A percentile compares a stretch with the other conserved stretches of the same genome.
Conservation (phyloP, 2,329 filamentous ascomycete species). For the Hypoxylon sp. region DNA sequence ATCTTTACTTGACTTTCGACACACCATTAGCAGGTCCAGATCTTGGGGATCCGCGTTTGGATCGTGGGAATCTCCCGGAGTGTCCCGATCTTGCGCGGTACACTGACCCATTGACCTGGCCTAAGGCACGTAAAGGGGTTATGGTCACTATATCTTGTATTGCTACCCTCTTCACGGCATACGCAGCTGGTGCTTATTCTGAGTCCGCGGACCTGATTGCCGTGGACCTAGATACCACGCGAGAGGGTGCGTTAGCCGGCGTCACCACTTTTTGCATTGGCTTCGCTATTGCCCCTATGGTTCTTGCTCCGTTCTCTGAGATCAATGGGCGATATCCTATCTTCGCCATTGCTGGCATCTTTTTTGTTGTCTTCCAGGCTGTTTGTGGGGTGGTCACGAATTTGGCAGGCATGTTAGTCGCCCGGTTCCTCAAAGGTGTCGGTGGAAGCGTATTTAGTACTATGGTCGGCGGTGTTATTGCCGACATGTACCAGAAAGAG, state of each 20-base stretch:
- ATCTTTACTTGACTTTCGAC: conserved; percentile 74
- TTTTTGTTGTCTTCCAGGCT: conserved; percentile 80
- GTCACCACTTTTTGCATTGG: conserved; percentile 87
- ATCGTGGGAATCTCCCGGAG: conserved; percentile 62
- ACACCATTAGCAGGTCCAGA: conserved; percentile 68
- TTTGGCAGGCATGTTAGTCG: conserved; percentile 80
- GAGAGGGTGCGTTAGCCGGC: conserved; percentile 77
- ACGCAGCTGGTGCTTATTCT: conserved; percentile 84
- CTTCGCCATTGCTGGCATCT: conserved; percentile 79
- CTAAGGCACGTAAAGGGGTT: conserved; percentile 75
- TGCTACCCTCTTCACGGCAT: conserved; percentile 83
- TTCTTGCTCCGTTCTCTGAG: conserved; percentile 88
- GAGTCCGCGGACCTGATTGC: conserved; percentile 77
- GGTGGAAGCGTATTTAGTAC: conserved; percentile 85
- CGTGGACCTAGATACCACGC: conserved; percentile 74
- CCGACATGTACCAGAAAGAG: conserved; percentile 84
- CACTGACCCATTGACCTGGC: conserved; percentile 81
- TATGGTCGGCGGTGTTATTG: conserved; percentile 92
- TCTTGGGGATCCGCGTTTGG: conserved; percentile 35
- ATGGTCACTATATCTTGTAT: conserved; percentile 81
- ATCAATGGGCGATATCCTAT: conserved; percentile 89
- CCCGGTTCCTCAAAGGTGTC: conserved; percentile 83
- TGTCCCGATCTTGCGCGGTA: conserved; percentile 77
- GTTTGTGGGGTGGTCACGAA: conserved; percentile 79
- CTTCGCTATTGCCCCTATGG: conserved; percentile 88